phyloP scores from a whole-genome alignment of 2,329 filamentous ascomycete species.

The Arthrocladium fulminans region DNA sequence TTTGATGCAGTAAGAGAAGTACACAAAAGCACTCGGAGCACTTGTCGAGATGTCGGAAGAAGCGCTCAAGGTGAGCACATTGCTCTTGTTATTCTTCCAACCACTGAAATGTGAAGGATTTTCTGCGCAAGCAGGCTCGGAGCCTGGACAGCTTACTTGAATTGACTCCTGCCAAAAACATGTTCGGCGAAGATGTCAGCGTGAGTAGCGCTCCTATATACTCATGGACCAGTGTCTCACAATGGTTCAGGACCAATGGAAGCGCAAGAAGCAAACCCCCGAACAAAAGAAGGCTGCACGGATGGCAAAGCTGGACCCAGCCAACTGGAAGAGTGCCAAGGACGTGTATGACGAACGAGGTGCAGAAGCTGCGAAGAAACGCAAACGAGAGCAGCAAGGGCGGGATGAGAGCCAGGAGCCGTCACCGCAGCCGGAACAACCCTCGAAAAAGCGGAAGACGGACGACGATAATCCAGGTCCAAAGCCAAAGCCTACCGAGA shows the following conservation, averaged over 20 bases:
- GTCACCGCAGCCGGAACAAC: not conserved
- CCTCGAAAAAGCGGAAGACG: constrained; percentile 16
- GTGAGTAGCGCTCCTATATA: no score
- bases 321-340: constrained; percentile 81
- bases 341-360: constrained; percentile 80
- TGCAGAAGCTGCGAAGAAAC: constrained; percentile 64
- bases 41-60: constrained; percentile 1
- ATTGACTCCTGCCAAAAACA: constrained; percentile 80
- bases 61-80: not conserved
- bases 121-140: constrained; percentile 49
- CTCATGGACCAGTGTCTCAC: no score
- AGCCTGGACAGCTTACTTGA: constrained; percentile 82
- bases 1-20: not conserved
- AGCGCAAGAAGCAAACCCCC: constrained; percentile 90
- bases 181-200: constrained; percentile 77
- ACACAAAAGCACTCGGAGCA: no score
- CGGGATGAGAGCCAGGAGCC: constrained; percentile 32
- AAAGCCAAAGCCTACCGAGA: constrained; percentile 28
- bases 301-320: constrained; percentile 81
- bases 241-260: constrained; percentile 97
- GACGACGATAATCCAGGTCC: constrained; percentile 23
- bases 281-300: constrained; percentile 74
- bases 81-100: not conserved
- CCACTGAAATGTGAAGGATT: constrained; percentile 32
- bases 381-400: constrained; percentile 57